phyloP scores from a whole-genome alignment of 1,139 yeast species.

The Geotrichum citri-aurantii region DNA sequence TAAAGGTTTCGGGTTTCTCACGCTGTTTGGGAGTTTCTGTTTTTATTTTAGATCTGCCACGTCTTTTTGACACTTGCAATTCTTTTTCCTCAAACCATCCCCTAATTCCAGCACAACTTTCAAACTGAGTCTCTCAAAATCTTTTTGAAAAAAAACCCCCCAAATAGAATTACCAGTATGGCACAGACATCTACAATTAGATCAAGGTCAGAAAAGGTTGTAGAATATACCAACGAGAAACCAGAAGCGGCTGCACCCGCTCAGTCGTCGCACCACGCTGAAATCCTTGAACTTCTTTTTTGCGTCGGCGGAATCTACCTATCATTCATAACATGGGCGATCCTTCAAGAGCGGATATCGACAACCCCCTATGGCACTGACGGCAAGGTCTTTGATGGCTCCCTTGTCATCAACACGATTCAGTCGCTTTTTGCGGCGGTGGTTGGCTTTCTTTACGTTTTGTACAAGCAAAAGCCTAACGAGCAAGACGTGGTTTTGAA shows the following conservation, averaged over 20 bases:
- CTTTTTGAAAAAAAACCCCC: too few species aligned
- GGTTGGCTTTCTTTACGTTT: constrained; percentile 59
- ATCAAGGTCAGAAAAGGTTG: neutral
- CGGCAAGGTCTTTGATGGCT: constrained; percentile 58
- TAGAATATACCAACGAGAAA: neutral
- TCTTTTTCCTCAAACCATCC: neutral
- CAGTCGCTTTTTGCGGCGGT: constrained; percentile 71
- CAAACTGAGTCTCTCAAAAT: too few species aligned
- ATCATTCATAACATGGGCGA: constrained; percentile 86
- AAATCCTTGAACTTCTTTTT: constrained; percentile 35
- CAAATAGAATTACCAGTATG: neutral
- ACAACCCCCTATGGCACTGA: constrained; percentile 69
- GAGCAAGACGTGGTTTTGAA: constrained; percentile 21
- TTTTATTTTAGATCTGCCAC: neutral
- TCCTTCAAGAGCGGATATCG: constrained; percentile 81
- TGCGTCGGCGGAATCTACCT: constrained; percentile 74
- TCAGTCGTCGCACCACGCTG: constrained; percentile 2
- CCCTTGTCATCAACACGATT: constrained; percentile 64
- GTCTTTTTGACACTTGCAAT: neutral
- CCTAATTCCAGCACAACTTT: neutral
- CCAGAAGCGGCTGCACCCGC: neutral
- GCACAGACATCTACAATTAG: neutral
- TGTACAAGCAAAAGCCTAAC: constrained; percentile 35
- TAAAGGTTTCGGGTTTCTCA: neutral
- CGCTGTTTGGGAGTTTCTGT: neutral